Evolutionary conservation across 768 basidiomycete genomes (phyloP), one percentile per base, ranked within the genome.

Genomic region (Mrakia hoshinonis): DNA sequence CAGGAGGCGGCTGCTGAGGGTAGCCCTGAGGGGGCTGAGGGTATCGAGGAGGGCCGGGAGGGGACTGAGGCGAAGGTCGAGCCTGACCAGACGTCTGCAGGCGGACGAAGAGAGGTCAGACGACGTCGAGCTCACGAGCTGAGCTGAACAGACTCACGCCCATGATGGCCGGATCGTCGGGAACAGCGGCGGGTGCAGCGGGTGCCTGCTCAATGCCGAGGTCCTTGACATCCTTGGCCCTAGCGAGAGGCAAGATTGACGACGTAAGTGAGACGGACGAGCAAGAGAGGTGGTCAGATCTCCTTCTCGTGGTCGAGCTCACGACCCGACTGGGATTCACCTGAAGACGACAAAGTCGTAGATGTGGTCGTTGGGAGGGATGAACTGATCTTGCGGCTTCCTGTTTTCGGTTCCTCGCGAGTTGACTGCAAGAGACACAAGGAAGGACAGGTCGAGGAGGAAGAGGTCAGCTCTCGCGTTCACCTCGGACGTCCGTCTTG

Each of bases 261-360:
- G 43, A 77, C 67, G 73, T 73, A 55, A 22, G 34, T 0, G 20
- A 9, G 20, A 38, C 36, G 11, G 46, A 26, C 10, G 46, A 36
- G 31, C 48, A 15, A 26, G 46, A 47, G 29, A n/a, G 43, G 39
- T 39, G 46, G 36, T 22, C 29, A 29, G 65, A 60, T 52, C n/a
- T 65, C 47, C 43, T 13, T 54, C 13, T 29, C 61, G 15, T 43
- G 24, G 20, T 9, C 2, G 54, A 62, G 65, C n/a, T 43, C n/a
- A 47, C 11, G 51, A 47, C n/a, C 22, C 4, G 54, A n/a, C 11
- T 11, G 22, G 10, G 55, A 20, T 0, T 36, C 34, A 73, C 72
- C 89, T 89, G 81, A 93, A 93, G 74, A 93, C 89, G 80, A 93
- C 92, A 80, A 90, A 92, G 74, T 89, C 85, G 78, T 92, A 93